Evolutionary conservation across 208 protist species (phyloP).

Genomic region (Wallacemonas rigidus): DNA sequence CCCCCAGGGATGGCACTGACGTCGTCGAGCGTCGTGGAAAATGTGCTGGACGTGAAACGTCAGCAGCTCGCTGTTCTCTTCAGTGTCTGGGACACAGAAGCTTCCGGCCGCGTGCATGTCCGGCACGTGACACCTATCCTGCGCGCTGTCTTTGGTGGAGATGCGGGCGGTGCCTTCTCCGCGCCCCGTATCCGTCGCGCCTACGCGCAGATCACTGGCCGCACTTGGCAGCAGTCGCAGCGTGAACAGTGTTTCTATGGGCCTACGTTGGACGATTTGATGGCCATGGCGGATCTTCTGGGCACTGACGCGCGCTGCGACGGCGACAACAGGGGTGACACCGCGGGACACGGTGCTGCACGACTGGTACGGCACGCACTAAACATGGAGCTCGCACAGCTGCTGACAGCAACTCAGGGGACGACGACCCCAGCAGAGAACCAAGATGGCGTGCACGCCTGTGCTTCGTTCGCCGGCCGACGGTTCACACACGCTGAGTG

Average conservation of each 20-base stretch:
- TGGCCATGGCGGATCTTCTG: slow-evolving; percentile 39
- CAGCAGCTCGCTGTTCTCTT: slow-evolving; percentile 68
- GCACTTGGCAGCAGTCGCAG: slow-evolving; percentile 16
- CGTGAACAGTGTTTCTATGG: slow-evolving; percentile 5
- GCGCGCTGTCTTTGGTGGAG: slow-evolving; percentile 42
- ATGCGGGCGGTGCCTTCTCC: not conserved
- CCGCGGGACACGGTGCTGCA: slow-evolving; percentile 17
- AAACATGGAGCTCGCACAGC: slow-evolving; percentile 22
- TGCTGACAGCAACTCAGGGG: slow-evolving; percentile 17
- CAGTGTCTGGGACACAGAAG: slow-evolving; percentile 55
- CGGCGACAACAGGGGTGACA: not conserved
- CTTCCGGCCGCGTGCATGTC: slow-evolving; percentile 42
- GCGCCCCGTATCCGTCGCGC: slow-evolving; percentile 11
- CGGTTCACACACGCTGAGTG: not conserved
- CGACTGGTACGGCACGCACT: slow-evolving; percentile 23
- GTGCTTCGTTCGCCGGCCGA: not conserved
- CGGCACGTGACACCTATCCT: slow-evolving; percentile 50
- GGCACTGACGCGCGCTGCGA: slow-evolving; percentile 12
- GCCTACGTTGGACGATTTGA: slow-evolving; percentile 46
- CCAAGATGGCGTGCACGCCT: not conserved
- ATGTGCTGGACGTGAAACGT: slow-evolving; percentile 53
- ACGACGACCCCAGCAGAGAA: not conserved
- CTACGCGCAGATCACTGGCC: slow-evolving; percentile 31
- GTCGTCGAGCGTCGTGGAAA: slow-evolving; percentile 7
- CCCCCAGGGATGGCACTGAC: not conserved